Evolutionary conservation across 2,329 filamentous ascomycete genomes (phyloP).

Genomic region (Diplodia seriata): DNA sequence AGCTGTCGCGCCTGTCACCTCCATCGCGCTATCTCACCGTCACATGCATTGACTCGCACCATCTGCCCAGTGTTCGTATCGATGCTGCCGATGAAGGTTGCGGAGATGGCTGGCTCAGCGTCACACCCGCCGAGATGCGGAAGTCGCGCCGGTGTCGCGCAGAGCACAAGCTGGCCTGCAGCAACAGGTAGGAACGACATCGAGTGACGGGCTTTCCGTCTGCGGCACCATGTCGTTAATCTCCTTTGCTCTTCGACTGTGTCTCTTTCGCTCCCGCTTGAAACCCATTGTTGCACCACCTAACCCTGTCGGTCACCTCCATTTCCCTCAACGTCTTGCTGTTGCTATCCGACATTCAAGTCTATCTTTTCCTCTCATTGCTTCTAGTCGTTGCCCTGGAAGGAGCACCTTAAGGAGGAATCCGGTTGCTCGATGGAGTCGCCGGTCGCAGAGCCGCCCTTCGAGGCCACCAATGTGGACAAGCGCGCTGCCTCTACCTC

Average conservation of each 20-base stretch:
- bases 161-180: not conserved
- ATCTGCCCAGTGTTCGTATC: not conserved
- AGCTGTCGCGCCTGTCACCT: conserved; percentile 12
- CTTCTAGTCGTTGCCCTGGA: not conserved
- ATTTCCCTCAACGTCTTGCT: not conserved
- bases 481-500: conserved; percentile 8
- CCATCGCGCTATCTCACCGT: conserved; percentile 1
- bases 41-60: not conserved
- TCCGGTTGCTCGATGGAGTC: not conserved
- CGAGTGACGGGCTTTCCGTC: not conserved
- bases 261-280: not conserved
- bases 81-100: not conserved
- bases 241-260: not conserved
- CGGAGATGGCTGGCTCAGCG: not conserved
- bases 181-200: not conserved
- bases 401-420: not conserved
- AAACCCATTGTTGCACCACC: not conserved
- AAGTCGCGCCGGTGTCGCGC: not conserved
- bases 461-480: not conserved
- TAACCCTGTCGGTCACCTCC: not conserved
- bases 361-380: not conserved
- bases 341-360: not conserved
- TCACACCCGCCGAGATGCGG: not conserved
- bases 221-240: not conserved
- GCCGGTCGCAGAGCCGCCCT: not conserved